A percentile compares a stretch with the other conserved stretches of the same genome.
phyloP scores from a whole-genome alignment of 2,329 filamentous ascomycete species.

The Fusarium abutilonis region DNA sequence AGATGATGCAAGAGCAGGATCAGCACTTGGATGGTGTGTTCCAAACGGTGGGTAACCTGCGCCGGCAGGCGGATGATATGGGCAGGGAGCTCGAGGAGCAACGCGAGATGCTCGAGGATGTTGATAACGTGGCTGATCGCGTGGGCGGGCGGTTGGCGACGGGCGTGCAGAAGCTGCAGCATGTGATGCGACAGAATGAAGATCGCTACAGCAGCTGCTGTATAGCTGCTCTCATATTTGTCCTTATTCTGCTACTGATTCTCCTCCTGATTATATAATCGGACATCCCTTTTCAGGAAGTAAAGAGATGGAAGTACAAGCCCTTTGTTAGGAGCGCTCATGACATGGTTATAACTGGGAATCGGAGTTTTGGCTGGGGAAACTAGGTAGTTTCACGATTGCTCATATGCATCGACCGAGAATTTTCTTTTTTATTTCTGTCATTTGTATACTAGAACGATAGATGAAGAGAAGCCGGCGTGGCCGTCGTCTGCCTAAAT shows the following conservation, averaged over 20 bases:
- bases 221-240: slow-evolving; percentile 86
- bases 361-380: slow-evolving; percentile 39
- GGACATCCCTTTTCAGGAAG: not conserved
- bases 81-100: slow-evolving; percentile 96
- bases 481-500: slow-evolving; percentile 15
- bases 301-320: not conserved
- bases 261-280: slow-evolving; percentile 72
- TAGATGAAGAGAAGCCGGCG: slow-evolving; percentile 37
- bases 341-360: slow-evolving; percentile 19
- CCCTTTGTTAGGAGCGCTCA: slow-evolving; percentile 21
- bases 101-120: slow-evolving; percentile 84
- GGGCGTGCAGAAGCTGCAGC: slow-evolving; percentile 85
- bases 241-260: slow-evolving; percentile 86
- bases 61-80: slow-evolving; percentile 94
- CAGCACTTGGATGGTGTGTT: slow-evolving; percentile 92
- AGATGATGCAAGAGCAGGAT: slow-evolving; percentile 96
- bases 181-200: slow-evolving; percentile 90
- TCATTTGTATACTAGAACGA: slow-evolving; percentile 42
- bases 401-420: slow-evolving; percentile 13
- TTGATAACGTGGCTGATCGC: slow-evolving; percentile 85
- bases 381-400: slow-evolving; percentile 20
- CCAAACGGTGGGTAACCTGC: slow-evolving; percentile 88
- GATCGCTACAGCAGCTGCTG: slow-evolving; percentile 89
- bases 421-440: slow-evolving; percentile 24
- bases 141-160: slow-evolving; percentile 86